Conservation (phyloP, 169 alveolate genomes). For the Eimeria praecox region DNA sequence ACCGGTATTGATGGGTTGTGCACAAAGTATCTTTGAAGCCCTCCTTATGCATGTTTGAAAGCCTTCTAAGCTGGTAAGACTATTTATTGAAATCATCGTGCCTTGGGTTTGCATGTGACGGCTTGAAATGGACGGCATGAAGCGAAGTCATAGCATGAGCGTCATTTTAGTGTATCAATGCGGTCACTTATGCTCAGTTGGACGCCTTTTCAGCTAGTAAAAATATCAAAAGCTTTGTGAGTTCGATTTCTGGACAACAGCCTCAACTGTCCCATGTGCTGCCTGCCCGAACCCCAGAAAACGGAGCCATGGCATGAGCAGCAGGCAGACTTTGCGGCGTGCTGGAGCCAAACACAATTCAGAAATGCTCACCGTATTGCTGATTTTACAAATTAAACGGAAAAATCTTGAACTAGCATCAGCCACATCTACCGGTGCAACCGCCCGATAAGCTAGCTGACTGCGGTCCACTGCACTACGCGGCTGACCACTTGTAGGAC, state of each 20-base stretch:
- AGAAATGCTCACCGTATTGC: too few relatives aligned
- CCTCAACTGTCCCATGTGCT: neutral
- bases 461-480: neutral
- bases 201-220: neutral
- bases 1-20: too few relatives aligned
- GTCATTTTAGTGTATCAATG: too few relatives aligned
- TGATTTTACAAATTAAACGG: neutral
- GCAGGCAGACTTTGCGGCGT: neutral
- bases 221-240: neutral
- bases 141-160: too few relatives aligned
- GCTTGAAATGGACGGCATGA: too few relatives aligned
- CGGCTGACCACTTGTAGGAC: neutral
- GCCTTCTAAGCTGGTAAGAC: too few relatives aligned
- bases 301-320: neutral
- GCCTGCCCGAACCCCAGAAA: neutral
- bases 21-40: too few relatives aligned
- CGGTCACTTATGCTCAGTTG: too few relatives aligned
- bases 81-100: too few relatives aligned
- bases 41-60: too few relatives aligned
- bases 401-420: neutral
- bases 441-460: neutral
- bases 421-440: neutral
- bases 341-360: neutral
- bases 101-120: too few relatives aligned
- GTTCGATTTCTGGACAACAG: neutral